Percentiles rank a stretch among this genome's conserved stretches.
Conservation (phyloP, 345 rosid species). For the Odontarrhena argentea region DNA sequence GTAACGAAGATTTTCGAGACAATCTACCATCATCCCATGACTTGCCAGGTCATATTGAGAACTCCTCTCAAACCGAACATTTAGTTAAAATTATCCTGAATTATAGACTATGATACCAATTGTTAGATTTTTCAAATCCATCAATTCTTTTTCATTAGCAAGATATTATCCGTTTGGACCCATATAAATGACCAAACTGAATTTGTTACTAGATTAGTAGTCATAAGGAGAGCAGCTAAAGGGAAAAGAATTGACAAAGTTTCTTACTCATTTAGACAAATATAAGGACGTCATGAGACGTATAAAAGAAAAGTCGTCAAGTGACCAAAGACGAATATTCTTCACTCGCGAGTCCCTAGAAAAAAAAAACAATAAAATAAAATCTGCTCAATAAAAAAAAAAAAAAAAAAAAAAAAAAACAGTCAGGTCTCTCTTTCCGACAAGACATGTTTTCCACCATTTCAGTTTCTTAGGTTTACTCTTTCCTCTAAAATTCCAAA, state of each 20-base stretch:
- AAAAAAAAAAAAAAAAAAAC: slow-evolving; percentile 2
- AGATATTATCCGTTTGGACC: no score
- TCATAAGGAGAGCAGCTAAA: no score
- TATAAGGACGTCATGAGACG: slow-evolving; percentile 4
- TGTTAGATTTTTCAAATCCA: no score
- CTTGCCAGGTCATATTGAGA: no score
- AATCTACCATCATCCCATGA: no score
- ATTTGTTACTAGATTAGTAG: not conserved
- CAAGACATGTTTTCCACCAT: slow-evolving; percentile 41
- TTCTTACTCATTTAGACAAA: not conserved
- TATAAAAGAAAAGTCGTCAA: not conserved
- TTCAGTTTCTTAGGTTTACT: slow-evolving; percentile 15
- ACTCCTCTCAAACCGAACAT: no score
- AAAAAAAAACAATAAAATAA: not conserved
- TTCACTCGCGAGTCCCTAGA: slow-evolving; percentile 7
- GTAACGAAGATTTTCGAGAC: no score
- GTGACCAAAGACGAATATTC: slow-evolving; percentile 32
- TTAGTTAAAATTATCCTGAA: no score
- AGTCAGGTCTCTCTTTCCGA: slow-evolving; percentile 35
- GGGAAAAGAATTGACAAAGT: not conserved
- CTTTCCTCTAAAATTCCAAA: slow-evolving; percentile 21
- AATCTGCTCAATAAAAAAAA: not conserved
- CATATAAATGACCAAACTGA: not conserved
- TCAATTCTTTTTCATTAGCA: no score
- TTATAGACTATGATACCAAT: no score